Conservation (phyloP, 2,329 filamentous ascomycete species). For the Ceratocystis albifundus region DNA sequence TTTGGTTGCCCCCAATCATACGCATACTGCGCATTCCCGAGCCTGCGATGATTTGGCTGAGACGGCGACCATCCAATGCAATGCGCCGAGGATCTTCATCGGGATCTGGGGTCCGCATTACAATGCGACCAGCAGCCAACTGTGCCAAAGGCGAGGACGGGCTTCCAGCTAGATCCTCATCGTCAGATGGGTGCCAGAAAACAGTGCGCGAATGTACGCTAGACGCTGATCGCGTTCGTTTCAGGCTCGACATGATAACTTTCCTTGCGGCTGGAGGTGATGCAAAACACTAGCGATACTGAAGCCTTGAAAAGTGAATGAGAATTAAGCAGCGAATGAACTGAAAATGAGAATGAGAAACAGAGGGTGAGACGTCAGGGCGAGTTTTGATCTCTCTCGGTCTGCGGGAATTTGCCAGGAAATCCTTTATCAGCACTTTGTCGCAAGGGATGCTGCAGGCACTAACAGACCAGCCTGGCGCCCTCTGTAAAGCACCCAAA, state of each 20-base stretch:
- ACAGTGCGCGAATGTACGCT: constrained; percentile 25
- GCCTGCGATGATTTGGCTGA: constrained; percentile 49
- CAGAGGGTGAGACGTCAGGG: background rate
- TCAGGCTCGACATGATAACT: constrained; percentile 30
- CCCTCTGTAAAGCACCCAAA: no score
- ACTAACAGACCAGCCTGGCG: background rate
- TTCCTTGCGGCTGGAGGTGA: background rate
- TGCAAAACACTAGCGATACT: background rate
- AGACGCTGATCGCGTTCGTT: constrained; percentile 32
- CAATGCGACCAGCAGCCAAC: constrained; percentile 14
- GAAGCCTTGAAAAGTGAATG: background rate
- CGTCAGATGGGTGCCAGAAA: constrained; percentile 22
- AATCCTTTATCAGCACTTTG: background rate
- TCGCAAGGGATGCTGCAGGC: background rate
- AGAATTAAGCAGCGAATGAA: background rate
- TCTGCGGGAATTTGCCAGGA: background rate
- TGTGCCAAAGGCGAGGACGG: constrained; percentile 19
- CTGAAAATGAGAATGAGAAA: constrained; percentile 6
- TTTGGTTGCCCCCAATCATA: constrained; percentile 80
- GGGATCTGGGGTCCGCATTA: constrained; percentile 26
- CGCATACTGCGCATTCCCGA: constrained; percentile 71
- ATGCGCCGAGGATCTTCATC: constrained; percentile 38
- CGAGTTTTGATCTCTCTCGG: background rate
- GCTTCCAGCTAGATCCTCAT: constrained; percentile 22
- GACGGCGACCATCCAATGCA: constrained; percentile 45